Conservation (phyloP, 495 filamentous ascomycete genomes). For the Penicillium verhagenii region DNA sequence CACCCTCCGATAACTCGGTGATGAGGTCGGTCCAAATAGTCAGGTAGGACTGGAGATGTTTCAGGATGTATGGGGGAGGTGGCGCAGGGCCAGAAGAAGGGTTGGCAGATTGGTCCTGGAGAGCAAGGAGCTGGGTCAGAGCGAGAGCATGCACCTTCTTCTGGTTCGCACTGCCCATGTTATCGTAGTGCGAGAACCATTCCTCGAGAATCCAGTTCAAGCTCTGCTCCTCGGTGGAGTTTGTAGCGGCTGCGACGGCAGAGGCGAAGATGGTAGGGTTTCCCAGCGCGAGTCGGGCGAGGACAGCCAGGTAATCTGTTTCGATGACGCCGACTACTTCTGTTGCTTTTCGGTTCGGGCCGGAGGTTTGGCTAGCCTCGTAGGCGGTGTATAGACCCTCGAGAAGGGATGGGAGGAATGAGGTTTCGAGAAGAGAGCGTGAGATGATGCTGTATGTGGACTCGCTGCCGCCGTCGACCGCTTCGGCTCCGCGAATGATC, state of each 20-base stretch:
- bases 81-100: slow-evolving; percentile 18
- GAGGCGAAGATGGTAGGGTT: slow-evolving; percentile 64
- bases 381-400: slow-evolving; percentile 69
- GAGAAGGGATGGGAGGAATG: slow-evolving; percentile 64
- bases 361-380: slow-evolving; percentile 71
- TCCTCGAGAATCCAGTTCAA: slow-evolving; percentile 74
- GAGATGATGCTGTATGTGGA: slow-evolving; percentile 62
- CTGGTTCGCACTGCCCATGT: slow-evolving; percentile 67
- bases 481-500: slow-evolving; percentile 66
- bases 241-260: slow-evolving; percentile 43
- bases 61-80: slow-evolving; percentile 53
- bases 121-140: slow-evolving; percentile 74
- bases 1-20: slow-evolving; percentile 55
- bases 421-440: slow-evolving; percentile 65
- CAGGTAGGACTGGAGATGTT: slow-evolving; percentile 62
- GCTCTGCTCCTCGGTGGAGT: slow-evolving; percentile 47
- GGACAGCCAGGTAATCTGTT: slow-evolving; percentile 79
- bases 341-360: slow-evolving; percentile 64
- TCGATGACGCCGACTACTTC: slow-evolving; percentile 67
- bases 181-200: slow-evolving; percentile 88
- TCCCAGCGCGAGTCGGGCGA: slow-evolving; percentile 73
- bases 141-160: slow-evolving; percentile 82
- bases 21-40: slow-evolving; percentile 70
- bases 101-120: slow-evolving; percentile 51
- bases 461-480: slow-evolving; percentile 66